Evolutionary conservation across 805 yeast species (phyloP), one percentile per base, ranked within the genome.

Genomic region (Kluyveromyces dobzhanskii): DNA sequence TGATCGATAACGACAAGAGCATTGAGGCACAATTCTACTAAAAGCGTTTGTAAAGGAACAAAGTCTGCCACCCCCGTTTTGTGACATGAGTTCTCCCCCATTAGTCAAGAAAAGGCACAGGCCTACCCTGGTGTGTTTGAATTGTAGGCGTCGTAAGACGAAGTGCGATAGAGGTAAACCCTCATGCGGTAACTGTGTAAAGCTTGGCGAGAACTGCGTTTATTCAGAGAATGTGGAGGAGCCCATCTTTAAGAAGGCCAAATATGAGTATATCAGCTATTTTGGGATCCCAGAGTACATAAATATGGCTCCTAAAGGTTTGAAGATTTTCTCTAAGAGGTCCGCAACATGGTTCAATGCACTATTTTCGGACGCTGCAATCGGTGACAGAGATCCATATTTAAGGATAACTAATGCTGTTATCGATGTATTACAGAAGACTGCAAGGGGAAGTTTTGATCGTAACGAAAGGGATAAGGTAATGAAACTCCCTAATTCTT

Each of bases 131-230:
- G 61, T 57, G 4, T 58, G 63, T 39, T 43, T 53, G n/a, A 58
- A 58, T 39, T 58, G 63, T 40, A 56, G 48, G 36, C 50, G 54
- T 29, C 47, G 61, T 26, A 58, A 57, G 36, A 58, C 50, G 35
- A 56, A 53, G 39, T 58, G 63, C 43, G 56, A 56, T 35, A 48
- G 52, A 37, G 41, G 35, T 12, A 40, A 37, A 14, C 63, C 63
- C 2, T 32, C 31, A 5, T 58, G 63, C 32, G 45, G 46, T 1
- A 45, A 46, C 19, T 58, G 63, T 35, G 27, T 43, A 17, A 38
- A 48, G 27, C 30, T 47, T 12, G 37, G 35, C 3, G 51, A 47
- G 12, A 39, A 49, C 4, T 58, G 63, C 24, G 21, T 23, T 10
- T 54, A 52, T 32, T 32, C 34, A 2, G 44, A 41, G 2, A 10